A percentile compares a stretch with the other conserved stretches of the same genome.
phyloP scores from a whole-genome alignment of 2,329 filamentous ascomycete species.

The Penicillium glabrum region DNA sequence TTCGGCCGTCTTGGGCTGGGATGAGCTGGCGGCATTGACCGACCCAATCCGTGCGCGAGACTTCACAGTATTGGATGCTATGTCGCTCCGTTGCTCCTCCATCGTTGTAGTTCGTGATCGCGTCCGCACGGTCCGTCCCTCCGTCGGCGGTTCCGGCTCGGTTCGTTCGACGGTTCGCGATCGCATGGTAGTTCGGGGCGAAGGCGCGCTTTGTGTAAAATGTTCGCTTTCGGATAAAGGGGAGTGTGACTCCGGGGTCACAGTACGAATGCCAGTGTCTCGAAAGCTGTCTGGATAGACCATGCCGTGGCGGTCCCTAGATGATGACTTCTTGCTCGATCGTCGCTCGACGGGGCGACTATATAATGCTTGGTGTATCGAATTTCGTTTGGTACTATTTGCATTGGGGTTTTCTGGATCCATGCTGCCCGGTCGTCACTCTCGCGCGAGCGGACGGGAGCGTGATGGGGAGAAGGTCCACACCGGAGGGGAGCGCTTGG shows the following conservation, averaged over 20 bases:
- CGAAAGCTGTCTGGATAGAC: slow-evolving; percentile 48
- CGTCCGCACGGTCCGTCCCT: slow-evolving; percentile 36
- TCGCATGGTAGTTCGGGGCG: slow-evolving; percentile 38
- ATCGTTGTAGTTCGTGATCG: slow-evolving; percentile 43
- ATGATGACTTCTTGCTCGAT: slow-evolving; percentile 49
- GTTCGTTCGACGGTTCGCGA: slow-evolving; percentile 34
- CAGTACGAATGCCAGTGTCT: slow-evolving; percentile 46
- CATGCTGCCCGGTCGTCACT: slow-evolving; percentile 32
- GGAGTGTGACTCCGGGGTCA: slow-evolving; percentile 49
- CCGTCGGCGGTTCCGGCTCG: slow-evolving; percentile 34
- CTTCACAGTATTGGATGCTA: slow-evolving; percentile 34
- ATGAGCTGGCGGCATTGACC: slow-evolving; percentile 35
- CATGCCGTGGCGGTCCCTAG: slow-evolving; percentile 47
- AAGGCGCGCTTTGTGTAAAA: slow-evolving; percentile 33
- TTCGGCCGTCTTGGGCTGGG: slow-evolving; percentile 38
- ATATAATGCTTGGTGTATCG: slow-evolving; percentile 38
- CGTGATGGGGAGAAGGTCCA: slow-evolving; percentile 16
- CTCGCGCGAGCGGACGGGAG: slow-evolving; percentile 16
- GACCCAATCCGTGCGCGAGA: slow-evolving; percentile 41
- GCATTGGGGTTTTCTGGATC: slow-evolving; percentile 43
- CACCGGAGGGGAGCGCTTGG: slow-evolving; percentile 21
- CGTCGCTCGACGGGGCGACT: slow-evolving; percentile 44
- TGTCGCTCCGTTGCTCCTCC: slow-evolving; percentile 43
- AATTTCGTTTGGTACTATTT: slow-evolving; percentile 36
- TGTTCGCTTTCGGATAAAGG: slow-evolving; percentile 39